Conservation (phyloP, 768 basidiomycete genomes). For the Kwoniella newhampshirensis region DNA sequence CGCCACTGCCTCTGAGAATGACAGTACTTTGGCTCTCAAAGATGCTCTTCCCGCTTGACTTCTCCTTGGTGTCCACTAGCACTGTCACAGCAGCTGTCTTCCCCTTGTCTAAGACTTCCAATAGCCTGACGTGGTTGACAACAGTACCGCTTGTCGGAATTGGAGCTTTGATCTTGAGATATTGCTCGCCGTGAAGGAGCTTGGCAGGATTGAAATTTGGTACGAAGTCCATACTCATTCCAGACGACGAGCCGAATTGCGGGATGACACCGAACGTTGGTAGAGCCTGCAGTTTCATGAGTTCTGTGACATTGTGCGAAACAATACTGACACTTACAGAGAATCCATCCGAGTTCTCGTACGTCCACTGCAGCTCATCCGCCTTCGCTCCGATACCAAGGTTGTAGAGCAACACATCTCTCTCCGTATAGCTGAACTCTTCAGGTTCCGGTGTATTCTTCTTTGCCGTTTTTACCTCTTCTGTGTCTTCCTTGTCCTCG, state of each 20-base stretch:
- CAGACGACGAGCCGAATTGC: slow-evolving; percentile 72
- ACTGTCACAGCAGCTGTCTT: slow-evolving; percentile 88
- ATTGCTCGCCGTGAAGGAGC: slow-evolving; percentile 97
- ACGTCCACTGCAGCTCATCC: slow-evolving; percentile 87
- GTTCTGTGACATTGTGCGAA: not conserved
- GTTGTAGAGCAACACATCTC: slow-evolving; percentile 92
- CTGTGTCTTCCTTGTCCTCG: slow-evolving; percentile 75
- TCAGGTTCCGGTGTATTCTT: slow-evolving; percentile 57
- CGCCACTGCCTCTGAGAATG: slow-evolving; percentile 91
- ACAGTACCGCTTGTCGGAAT: slow-evolving; percentile 83
- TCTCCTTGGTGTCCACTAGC: slow-evolving; percentile 76
- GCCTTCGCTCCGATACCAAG: slow-evolving; percentile 91
- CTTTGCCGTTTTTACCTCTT: slow-evolving; percentile 80
- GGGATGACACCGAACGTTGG: slow-evolving; percentile 97
- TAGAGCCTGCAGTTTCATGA: slow-evolving; percentile 58
- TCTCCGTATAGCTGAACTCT: slow-evolving; percentile 76
- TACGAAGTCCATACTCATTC: slow-evolving; percentile 67
- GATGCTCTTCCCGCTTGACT: slow-evolving; percentile 70
- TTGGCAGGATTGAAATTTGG: slow-evolving; percentile 96
- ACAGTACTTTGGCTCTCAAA: slow-evolving; percentile 92
- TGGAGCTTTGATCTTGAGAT: slow-evolving; percentile 71
- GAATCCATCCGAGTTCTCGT: slow-evolving; percentile 85
- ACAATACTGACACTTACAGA: slow-evolving; percentile 31
- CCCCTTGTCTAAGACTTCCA: slow-evolving; percentile 61
- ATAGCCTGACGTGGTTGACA: slow-evolving; percentile 69